Conservation (phyloP, 2,329 filamentous ascomycete species). For the Hypoxylon sp. region DNA sequence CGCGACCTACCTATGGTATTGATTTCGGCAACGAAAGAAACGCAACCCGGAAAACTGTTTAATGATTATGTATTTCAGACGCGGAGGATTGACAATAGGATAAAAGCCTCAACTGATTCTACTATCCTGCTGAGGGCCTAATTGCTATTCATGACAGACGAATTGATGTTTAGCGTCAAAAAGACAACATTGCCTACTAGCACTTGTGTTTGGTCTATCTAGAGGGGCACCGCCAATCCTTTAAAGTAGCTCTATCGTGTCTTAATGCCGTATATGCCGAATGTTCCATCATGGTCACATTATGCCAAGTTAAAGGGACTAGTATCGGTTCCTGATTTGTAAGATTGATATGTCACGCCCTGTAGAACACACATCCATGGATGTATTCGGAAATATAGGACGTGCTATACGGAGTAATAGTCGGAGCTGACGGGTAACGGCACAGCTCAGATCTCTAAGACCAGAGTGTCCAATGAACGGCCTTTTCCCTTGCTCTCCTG, state of each 20-base stretch:
- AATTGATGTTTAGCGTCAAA: constrained; percentile 27
- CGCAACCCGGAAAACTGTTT: constrained; percentile 20
- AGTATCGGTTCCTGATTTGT: constrained; percentile 34
- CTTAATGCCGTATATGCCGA: constrained; percentile 2
- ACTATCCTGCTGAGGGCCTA: constrained; percentile 18
- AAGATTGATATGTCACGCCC: constrained; percentile 4
- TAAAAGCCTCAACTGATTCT: constrained; percentile 15
- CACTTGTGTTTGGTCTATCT: background rate
- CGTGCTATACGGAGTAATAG: constrained; percentile 6
- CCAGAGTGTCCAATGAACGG: constrained; percentile 23
- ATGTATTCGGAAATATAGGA: constrained; percentile 9
- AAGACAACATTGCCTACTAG: constrained; percentile 5
- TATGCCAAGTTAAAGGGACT: constrained; percentile 3
- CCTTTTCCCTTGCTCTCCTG: constrained; percentile 1
- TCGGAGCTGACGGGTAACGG: constrained; percentile 31
- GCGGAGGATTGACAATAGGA: constrained; percentile 22
- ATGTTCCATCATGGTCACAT: constrained; percentile 21
- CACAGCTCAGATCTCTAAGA: constrained; percentile 26
- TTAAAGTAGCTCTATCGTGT: background rate
- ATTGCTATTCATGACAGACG: constrained; percentile 33
- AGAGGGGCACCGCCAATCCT: constrained; percentile 1
- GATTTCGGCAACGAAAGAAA: constrained; percentile 28
- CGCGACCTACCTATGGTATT: constrained; percentile 20
- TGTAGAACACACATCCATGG: constrained; percentile 1
- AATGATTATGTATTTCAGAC: constrained; percentile 33